Evolutionary conservation across 352 stramenopile species (phyloP), one percentile per base, ranked within the genome.

Genomic region (Globisporangium cylindrosporum): DNA sequence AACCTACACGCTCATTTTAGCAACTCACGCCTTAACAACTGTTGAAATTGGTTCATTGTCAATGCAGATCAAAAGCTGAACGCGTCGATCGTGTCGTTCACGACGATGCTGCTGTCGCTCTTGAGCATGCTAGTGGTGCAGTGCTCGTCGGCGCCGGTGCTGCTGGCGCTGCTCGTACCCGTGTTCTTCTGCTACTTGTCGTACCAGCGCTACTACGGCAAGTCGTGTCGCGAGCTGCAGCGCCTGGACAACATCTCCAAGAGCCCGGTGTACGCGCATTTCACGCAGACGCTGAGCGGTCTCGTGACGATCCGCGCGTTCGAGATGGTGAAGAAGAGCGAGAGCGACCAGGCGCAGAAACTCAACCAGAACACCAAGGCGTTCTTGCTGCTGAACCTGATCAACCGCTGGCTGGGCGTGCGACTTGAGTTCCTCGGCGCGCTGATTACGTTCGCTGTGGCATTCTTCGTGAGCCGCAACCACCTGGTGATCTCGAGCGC

Each of bases 321-420:
- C 64, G 67, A 81, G 27, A 82, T 86, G 78, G 76, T 82, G 8
- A 32, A 62, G 0, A 66, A 76, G n/a, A 88, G 80, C 27, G 12
- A 76, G 25, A 34, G 66, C 3, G 65, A 67, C 15, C 73, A 91
- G 71, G 76, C 75, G 10, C 22, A 55, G 4, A 77, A 74, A n/a
- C 73, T 94, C 43, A 85, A 93, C 67, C 58, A 80, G 38, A 92
- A 92, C 74, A 86, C 84, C 1, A 79, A 79, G 58, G 95, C 96
- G 5, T 99, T 98, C 67, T 87, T 97, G 66, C 73, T 96, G 10
- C 84, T 94, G 20, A 97, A 97, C 69, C 67, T 89, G 25, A 89
- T 97, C 29, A 98, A 98, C 68, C 96, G 96, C 49, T 99, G 97
- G 97, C 77, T 99, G 6, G 94, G 90, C 6, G 82, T 99, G 54